A percentile compares a stretch with the other conserved stretches of the same genome.
phyloP scores from a whole-genome alignment of 225 moss, liverwort and hornwort genomes.

The Pseudisothecium myosuroides region DNA sequence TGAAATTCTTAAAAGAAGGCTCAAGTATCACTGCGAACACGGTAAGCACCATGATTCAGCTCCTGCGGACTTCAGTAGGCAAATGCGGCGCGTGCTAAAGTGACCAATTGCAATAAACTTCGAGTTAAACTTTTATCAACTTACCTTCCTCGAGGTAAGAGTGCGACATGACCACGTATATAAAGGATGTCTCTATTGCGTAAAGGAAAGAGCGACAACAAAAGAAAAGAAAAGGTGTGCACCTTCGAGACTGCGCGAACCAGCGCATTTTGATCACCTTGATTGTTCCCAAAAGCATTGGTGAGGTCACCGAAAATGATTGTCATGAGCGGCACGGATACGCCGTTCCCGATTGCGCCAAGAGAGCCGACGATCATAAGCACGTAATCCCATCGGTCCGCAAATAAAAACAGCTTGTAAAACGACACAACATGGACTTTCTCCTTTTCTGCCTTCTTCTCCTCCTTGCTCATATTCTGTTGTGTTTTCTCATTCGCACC shows the following conservation, averaged over 20 bases:
- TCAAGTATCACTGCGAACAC: neutral
- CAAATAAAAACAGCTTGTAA: constrained; percentile 27
- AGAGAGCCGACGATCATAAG: constrained; percentile 32
- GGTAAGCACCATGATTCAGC: neutral
- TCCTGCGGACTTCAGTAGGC: neutral
- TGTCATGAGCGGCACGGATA: constrained; percentile 38
- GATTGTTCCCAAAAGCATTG: constrained; percentile 34
- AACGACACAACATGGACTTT: constrained; percentile 11
- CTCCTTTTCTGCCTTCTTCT: constrained; percentile 3
- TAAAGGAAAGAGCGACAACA: neutral
- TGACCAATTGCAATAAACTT: neutral
- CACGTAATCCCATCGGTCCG: constrained; percentile 28
- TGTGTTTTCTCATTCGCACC: neutral
- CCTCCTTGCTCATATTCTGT: neutral
- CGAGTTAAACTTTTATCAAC: neutral
- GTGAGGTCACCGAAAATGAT: constrained; percentile 30
- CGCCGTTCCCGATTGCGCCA: constrained; percentile 28
- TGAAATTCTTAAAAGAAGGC: neutral
- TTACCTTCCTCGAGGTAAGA: neutral
- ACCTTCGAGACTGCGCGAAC: constrained; percentile 32
- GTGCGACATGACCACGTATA: neutral
- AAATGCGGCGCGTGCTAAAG: neutral
- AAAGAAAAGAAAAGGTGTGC: neutral
- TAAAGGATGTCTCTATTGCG: neutral
- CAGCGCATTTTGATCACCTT: neutral